These are phyloP conservation scores for Salicornia ramosissima DNA, from an alignment of 148 eudicot genomes.

Conservation along the genomic window DNA sequence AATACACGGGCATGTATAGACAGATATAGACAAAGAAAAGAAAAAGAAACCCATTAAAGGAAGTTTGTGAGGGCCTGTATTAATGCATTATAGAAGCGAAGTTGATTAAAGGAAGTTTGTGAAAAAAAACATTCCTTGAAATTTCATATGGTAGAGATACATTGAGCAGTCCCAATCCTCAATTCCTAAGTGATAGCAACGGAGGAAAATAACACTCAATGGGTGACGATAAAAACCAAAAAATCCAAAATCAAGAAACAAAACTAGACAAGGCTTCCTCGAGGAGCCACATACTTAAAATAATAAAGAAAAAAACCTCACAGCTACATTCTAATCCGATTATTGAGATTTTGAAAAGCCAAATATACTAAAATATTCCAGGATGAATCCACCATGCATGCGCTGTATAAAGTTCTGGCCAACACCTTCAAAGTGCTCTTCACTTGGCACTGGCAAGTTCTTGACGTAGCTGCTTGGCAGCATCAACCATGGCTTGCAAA, in stretches of 20 bases:
- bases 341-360: slow-evolving; percentile 22
- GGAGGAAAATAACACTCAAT: slow-evolving; percentile 17
- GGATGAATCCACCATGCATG: slow-evolving; percentile 20
- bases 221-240: background rate
- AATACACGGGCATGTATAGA: too few relatives aligned
- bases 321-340: slow-evolving; percentile 25
- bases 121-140: slow-evolving; percentile 6
- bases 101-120: background rate
- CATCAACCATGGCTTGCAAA: slow-evolving; percentile 66
- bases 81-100: too few relatives aligned
- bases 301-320: too few relatives aligned
- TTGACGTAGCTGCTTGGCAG: slow-evolving; percentile 78
- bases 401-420: background rate
- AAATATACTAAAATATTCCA: slow-evolving; percentile 22
- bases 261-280: slow-evolving; percentile 17
- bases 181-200: background rate
- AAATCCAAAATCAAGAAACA: slow-evolving; percentile 14
- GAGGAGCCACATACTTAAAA: slow-evolving; percentile 13
- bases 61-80: too few relatives aligned
- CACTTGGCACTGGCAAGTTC: slow-evolving; percentile 82
- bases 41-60: too few relatives aligned
- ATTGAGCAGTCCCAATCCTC: slow-evolving; percentile 9
- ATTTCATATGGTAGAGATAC: slow-evolving; percentile 20
- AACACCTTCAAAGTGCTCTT: slow-evolving; percentile 14
- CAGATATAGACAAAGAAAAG: too few relatives aligned